Evolutionary conservation across 768 basidiomycete species (phyloP), one percentile per base, ranked within the genome.

Genomic region (Leccinum subgranulosum): DNA sequence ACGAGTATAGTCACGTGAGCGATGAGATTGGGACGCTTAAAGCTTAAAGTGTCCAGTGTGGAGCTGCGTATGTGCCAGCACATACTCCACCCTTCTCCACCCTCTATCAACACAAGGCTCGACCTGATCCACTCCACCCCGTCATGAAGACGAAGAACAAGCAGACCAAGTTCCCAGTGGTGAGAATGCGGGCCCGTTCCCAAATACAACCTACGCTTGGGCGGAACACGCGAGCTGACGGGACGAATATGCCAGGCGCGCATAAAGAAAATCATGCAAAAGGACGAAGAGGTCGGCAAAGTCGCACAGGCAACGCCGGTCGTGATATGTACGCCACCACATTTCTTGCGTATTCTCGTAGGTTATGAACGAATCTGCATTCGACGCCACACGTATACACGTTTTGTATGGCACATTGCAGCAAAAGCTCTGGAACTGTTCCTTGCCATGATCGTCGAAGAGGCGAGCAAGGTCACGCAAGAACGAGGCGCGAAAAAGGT

Each of bases 211-310:
- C 21, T 46, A 23, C 4, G 17, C 17, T 39, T 39, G 36, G 36
- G 17, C 4, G 17, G 28, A 27, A 45, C 21, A 17, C 28, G 56
- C 29, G 17, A 12, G 28, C 64, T 67, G 47, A 69, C 43, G 17
- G 27, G n/a, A 23, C 36, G 17, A 29, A 58, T 19, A 23, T 11
- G 49, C 29, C 33, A 96, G 94, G 95, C 96, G 4, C 88, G 96
- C 47, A 98, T 98, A 77, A 98, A 98, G 82, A 92, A 93, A 78
- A 97, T 98, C 55, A 98, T 98, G 92, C 96, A 98, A 78, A 94
- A 94, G 71, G 96, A 98, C 69, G 96, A 98, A 69, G 96, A 98
- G 69, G 96, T 98, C 19, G 96, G 96, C 57, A 98, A 98, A 72
- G 93, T 98, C 31, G 94, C 96, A 3, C 92, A 94, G 70, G 94